phyloP scores from a whole-genome alignment of 345 rosid species.

The Corchorus olitorius region DNA sequence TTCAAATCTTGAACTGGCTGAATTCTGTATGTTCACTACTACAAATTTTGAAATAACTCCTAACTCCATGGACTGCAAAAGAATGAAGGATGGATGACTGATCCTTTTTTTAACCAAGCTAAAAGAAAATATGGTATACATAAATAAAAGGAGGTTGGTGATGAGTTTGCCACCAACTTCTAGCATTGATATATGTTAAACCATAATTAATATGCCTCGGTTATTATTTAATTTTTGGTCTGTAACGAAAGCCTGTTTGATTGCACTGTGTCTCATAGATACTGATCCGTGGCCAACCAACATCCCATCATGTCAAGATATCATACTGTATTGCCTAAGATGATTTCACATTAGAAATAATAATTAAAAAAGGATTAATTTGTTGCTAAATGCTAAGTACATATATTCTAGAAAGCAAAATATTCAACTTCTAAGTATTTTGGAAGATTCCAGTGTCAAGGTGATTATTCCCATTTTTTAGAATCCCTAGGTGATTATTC shows the following conservation, averaged over 20 bases:
- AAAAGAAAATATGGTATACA: neutral
- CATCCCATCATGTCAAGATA: neutral
- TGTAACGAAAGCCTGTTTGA: neutral
- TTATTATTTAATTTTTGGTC: neutral
- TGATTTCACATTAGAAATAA: neutral
- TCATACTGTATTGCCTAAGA: neutral
- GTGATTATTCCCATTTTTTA: neutral
- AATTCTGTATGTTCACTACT: neutral
- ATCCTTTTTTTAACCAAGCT: neutral
- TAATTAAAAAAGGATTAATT: neutral
- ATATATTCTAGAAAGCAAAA: neutral
- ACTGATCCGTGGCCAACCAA: neutral
- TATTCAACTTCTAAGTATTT: neutral
- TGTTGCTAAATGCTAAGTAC: neutral
- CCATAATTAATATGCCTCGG: neutral
- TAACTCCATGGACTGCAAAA: neutral
- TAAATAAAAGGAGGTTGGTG: neutral
- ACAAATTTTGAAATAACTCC: neutral
- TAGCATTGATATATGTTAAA: neutral
- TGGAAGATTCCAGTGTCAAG: conserved; percentile 3
- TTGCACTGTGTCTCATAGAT: neutral
- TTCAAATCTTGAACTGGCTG: neutral
- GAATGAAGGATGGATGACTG: conserved; percentile 6
- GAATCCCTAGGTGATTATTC: neutral
- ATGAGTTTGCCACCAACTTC: neutral